These are phyloP conservation scores for Cladosporium cucumerinum DNA, from an alignment of 2,329 filamentous ascomycete species.

Conservation along the genomic window DNA sequence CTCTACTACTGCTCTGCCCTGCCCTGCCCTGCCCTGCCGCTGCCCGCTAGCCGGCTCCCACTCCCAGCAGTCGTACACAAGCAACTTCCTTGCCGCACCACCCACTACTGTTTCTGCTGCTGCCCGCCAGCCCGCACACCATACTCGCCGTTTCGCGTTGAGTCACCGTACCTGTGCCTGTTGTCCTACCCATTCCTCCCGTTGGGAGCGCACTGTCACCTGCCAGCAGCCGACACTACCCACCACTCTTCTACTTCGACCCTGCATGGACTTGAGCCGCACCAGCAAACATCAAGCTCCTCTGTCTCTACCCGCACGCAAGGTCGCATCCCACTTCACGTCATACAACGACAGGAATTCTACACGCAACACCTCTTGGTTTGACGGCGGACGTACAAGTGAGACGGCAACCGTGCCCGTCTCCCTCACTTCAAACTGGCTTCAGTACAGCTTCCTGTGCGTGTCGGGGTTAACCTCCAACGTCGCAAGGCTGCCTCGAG, in stretches of 20 bases:
- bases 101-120: slow-evolving; percentile 5
- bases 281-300: slow-evolving; percentile 12
- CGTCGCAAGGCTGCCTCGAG: slow-evolving; percentile 20
- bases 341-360: slow-evolving; percentile 6
- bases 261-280: slow-evolving; percentile 16
- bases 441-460: slow-evolving; percentile 32
- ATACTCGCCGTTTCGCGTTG: slow-evolving; percentile 15
- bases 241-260: slow-evolving; percentile 5
- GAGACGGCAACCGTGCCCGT: slow-evolving; percentile 16
- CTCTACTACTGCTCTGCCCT: not conserved
- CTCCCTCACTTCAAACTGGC: slow-evolving; percentile 30
- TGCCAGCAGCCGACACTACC: slow-evolving; percentile 11
- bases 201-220: slow-evolving; percentile 15
- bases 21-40: not conserved
- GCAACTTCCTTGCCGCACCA: slow-evolving; percentile 14
- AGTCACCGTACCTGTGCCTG: slow-evolving; percentile 15
- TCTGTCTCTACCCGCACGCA: slow-evolving; percentile 6
- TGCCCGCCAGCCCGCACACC: slow-evolving; percentile 8
- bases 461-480: slow-evolving; percentile 26
- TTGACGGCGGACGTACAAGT: slow-evolving; percentile 17
- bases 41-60: not conserved
- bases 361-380: slow-evolving; percentile 11
- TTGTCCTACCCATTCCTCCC: slow-evolving; percentile 11
- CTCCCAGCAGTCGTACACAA: slow-evolving; percentile 9
- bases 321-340: slow-evolving; percentile 16